Conservation (phyloP, 345 rosid species). For the Populus alba region DNA sequence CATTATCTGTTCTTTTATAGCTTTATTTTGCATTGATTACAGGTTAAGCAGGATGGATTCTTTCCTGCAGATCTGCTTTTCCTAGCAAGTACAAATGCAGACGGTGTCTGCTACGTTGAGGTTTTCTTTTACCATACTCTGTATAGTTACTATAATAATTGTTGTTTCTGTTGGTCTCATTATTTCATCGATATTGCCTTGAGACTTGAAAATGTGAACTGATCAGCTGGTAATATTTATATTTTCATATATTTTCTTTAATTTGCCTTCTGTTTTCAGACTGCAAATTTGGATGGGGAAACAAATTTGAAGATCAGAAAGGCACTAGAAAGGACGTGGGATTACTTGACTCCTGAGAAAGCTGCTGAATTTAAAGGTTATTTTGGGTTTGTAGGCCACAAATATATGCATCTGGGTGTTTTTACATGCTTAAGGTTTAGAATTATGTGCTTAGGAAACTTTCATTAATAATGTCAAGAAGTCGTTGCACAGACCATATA, state of each 20-base stretch:
- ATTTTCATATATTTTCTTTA: not conserved
- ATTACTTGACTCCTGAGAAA: constrained; percentile 84
- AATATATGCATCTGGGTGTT: not conserved
- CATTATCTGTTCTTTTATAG: not conserved
- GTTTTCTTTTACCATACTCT: constrained; percentile 28
- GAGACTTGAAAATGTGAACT: not conserved
- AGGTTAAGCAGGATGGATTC: constrained; percentile 90
- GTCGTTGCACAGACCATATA: not conserved
- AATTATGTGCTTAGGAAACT: not conserved
- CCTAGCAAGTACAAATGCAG: constrained; percentile 85
- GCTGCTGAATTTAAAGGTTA: constrained; percentile 88
- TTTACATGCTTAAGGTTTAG: not conserved
- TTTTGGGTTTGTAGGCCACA: not conserved
- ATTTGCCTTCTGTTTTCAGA: constrained; percentile 46
- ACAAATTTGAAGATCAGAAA: constrained; percentile 98
- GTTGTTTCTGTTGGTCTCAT: not conserved
- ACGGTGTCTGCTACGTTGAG: constrained; percentile 97
- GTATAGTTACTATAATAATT: constrained; percentile 11
- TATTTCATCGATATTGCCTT: not conserved
- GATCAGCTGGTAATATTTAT: not conserved
- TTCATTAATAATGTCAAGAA: not conserved
- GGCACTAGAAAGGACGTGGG: constrained; percentile 97
- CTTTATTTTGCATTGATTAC: constrained; percentile 32
- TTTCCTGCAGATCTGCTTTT: constrained; percentile 96
- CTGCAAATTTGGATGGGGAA: constrained; percentile 99